Evolutionary conservation across 257 asterid genomes (phyloP).

Genomic region (Ligustrum vulgare): DNA sequence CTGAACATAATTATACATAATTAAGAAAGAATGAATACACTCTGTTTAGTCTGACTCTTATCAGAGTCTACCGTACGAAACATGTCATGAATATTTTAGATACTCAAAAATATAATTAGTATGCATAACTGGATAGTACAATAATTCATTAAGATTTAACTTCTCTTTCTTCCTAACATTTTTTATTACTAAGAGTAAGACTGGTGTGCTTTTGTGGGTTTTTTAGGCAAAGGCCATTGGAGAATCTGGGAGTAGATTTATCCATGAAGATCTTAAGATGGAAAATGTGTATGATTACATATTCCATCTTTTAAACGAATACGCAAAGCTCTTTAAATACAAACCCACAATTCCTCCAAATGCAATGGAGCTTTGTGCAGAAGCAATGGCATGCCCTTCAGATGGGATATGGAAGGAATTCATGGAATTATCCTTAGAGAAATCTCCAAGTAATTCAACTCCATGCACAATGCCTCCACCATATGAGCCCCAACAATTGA

Average conservation of each 20-base stretch:
- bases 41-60: no score
- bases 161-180: neutral
- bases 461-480: conserved; percentile 85
- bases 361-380: conserved; percentile 68
- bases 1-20: neutral
- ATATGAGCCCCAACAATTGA: conserved; percentile 43
- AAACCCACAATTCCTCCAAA: conserved; percentile 54
- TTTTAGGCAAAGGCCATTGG: conserved; percentile 73
- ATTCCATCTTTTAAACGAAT: conserved; percentile 69
- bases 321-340: conserved; percentile 67
- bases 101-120: no score
- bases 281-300: conserved; percentile 76
- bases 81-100: neutral
- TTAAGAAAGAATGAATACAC: neutral
- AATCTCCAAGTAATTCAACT: conserved; percentile 44
- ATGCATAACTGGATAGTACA: neutral
- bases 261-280: conserved; percentile 74
- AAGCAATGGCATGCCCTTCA: conserved; percentile 57
- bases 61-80: neutral
- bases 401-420: conserved; percentile 54
- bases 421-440: conserved; percentile 77
- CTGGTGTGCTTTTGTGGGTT: neutral
- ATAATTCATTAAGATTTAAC: no score
- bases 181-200: neutral
- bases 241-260: conserved; percentile 66